A percentile compares a stretch with the other conserved stretches of the same genome.
These are phyloP conservation scores for Chaetomidium leptoderma DNA, from an alignment of 495 filamentous ascomycete species.

Conservation along the genomic window DNA sequence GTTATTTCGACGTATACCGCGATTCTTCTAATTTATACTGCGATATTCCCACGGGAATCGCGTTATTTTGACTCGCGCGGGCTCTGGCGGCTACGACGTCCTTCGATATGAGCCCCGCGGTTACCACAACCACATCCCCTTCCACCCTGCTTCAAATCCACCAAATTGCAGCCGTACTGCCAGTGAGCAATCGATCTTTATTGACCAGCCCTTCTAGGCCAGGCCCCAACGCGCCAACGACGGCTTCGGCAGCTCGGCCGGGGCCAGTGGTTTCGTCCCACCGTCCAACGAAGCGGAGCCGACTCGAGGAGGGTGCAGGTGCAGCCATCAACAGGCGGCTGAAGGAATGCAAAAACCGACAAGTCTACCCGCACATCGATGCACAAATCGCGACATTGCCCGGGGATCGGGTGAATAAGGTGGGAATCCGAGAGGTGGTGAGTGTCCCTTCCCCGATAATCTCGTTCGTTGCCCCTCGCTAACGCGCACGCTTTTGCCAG, in stretches of 20 bases:
- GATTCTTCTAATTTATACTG: not conserved
- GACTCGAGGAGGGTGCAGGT: not conserved
- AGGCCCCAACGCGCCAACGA: not conserved
- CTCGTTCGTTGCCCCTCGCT: not conserved
- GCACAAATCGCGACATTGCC: conserved; percentile 8
- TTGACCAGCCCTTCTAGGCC: conserved; percentile 1
- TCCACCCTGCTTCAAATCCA: not conserved
- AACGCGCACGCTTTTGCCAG: conserved; percentile 7
- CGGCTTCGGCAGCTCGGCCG: not conserved
- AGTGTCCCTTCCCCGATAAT: not conserved
- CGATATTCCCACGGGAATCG: not conserved
- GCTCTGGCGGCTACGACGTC: not conserved
- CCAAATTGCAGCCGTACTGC: not conserved
- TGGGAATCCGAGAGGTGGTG: conserved; percentile 19
- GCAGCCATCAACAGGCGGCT: not conserved
- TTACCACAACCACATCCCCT: conserved; percentile 1
- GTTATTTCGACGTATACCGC: not conserved
- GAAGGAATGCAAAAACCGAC: conserved; percentile 30
- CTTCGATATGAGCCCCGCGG: conserved; percentile 4
- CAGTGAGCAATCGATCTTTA: not conserved
- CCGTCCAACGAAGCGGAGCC: not conserved
- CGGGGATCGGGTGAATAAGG: not conserved
- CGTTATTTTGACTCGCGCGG: not conserved
- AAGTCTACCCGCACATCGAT: conserved; percentile 39
- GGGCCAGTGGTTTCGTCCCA: not conserved